These are phyloP conservation scores for Cladosporium phlei DNA, from an alignment of 2,329 filamentous ascomycete species.

Conservation along the genomic window DNA sequence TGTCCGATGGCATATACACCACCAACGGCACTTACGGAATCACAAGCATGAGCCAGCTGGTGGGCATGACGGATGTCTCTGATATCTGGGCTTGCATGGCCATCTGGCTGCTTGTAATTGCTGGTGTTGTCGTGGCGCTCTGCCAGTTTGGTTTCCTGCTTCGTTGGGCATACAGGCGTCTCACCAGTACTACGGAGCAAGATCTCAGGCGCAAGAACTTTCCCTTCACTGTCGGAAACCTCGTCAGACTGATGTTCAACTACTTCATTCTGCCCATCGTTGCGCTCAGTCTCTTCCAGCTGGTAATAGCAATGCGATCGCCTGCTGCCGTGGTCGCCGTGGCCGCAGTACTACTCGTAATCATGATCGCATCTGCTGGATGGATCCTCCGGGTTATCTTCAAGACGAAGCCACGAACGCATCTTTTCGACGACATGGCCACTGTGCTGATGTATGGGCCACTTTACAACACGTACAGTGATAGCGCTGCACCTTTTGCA, in stretches of 20 bases:
- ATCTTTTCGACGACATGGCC: constrained; percentile 87
- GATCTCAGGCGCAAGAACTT: constrained; percentile 88
- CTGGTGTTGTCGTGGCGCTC: constrained; percentile 61
- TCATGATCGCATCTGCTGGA: constrained; percentile 66
- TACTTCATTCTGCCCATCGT: constrained; percentile 87
- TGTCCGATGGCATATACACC: constrained; percentile 82
- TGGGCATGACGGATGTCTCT: constrained; percentile 68
- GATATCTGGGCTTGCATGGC: constrained; percentile 96
- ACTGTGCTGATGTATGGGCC: constrained; percentile 87
- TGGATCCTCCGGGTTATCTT: constrained; percentile 82
- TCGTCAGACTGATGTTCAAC: constrained; percentile 80
- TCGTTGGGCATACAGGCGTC: constrained; percentile 69
- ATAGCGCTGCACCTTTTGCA: constrained; percentile 85
- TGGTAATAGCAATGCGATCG: constrained; percentile 68
- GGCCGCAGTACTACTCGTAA: constrained; percentile 67
- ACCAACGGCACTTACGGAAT: constrained; percentile 75
- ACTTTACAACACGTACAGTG: constrained; percentile 94
- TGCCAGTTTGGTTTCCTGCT: constrained; percentile 71
- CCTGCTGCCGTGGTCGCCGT: constrained; percentile 67
- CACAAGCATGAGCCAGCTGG: constrained; percentile 70
- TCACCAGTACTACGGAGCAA: constrained; percentile 71
- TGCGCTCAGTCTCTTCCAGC: constrained; percentile 82
- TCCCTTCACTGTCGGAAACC: constrained; percentile 61
- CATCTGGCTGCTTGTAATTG: constrained; percentile 78
- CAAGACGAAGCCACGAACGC: constrained; percentile 73